Evolutionary conservation across 352 stramenopile species (phyloP), one percentile per base, ranked within the genome.

Genomic region (Pythium aphanidermatum): DNA sequence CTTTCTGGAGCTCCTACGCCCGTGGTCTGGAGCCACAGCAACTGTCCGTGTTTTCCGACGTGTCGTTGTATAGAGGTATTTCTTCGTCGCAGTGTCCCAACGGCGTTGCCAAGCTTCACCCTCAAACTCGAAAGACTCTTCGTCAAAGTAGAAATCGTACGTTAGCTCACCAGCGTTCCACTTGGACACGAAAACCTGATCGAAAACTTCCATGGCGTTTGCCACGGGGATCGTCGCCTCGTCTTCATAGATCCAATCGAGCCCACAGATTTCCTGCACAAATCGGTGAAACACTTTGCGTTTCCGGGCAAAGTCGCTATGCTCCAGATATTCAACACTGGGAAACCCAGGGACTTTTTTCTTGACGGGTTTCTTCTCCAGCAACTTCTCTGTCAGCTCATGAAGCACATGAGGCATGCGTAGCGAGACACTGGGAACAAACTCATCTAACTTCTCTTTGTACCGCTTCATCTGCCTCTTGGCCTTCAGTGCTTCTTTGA

Each of bases 81-180:
- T 64, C 30, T 58, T 58, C 10, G 28, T 41, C 2, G 50, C 10
- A 1, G 44, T 24, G 20, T 70, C 33, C 70, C 70, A 82, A 6
- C 54, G 45, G 14, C 69, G 58, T 12, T 56, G 34, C 61, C 62
- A 82, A 8, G 49, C 20, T n/a, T 55, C 40, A 2, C 63, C 59
- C n/a, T 73, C 57, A 14, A 69, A 65, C 24, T 62, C 46, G 24
- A 82, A 82, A 10, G 31, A 49, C 24, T 77, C 65, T 8, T 73
- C 67, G 38, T 82, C 70, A 50, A 73, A 79, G 37, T 77, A 79
- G 38, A 77, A 79, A 21, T 82, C 70, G 37, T 73, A 77, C 5
- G 64, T 72, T 29, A 82, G 37, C 25, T 67, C 26, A 0, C 70
- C 70, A 11, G 38, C 40, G 27, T 82, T 82, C 70, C 70, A 82